A percentile compares a stretch with the other conserved stretches of the same genome.
phyloP scores from a whole-genome alignment of 345 rosid species.

The Cochlearia excelsa region DNA sequence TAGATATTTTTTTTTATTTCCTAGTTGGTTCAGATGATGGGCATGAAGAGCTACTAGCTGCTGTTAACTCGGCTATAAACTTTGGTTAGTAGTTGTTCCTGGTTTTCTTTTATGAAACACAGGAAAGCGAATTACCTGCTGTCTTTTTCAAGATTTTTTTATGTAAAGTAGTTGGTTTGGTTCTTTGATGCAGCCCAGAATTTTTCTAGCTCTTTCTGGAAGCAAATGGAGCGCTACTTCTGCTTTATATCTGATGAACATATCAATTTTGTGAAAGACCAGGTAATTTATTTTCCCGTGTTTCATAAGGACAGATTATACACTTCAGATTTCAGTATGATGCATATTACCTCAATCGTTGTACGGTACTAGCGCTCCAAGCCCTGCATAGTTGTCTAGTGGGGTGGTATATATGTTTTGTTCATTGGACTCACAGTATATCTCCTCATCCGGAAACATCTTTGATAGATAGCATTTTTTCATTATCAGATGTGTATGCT shows the following conservation, averaged over 20 bases:
- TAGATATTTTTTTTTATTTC: slow-evolving; percentile 28
- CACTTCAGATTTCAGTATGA: slow-evolving; percentile 8
- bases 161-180: slow-evolving; percentile 34
- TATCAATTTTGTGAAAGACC: slow-evolving; percentile 62
- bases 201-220: slow-evolving; percentile 62
- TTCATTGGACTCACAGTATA: no score
- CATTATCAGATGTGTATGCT: neutral
- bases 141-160: slow-evolving; percentile 7
- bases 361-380: neutral
- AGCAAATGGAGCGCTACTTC: slow-evolving; percentile 75
- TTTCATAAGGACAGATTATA: slow-evolving; percentile 15
- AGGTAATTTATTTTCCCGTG: slow-evolving; percentile 45
- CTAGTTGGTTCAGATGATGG: slow-evolving; percentile 85
- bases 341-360: slow-evolving; percentile 9
- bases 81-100: slow-evolving; percentile 44
- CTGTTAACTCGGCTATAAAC: slow-evolving; percentile 69
- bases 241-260: slow-evolving; percentile 71
- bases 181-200: slow-evolving; percentile 53
- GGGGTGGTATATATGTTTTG: neutral
- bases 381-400: slow-evolving; percentile 12
- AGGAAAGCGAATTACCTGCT: neutral
- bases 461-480: neutral
- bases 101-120: slow-evolving; percentile 12
- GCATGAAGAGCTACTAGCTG: slow-evolving; percentile 83
- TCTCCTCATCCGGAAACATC: no score